phyloP scores from a whole-genome alignment of 495 filamentous ascomycete species.

The Daldinia grandis region DNA sequence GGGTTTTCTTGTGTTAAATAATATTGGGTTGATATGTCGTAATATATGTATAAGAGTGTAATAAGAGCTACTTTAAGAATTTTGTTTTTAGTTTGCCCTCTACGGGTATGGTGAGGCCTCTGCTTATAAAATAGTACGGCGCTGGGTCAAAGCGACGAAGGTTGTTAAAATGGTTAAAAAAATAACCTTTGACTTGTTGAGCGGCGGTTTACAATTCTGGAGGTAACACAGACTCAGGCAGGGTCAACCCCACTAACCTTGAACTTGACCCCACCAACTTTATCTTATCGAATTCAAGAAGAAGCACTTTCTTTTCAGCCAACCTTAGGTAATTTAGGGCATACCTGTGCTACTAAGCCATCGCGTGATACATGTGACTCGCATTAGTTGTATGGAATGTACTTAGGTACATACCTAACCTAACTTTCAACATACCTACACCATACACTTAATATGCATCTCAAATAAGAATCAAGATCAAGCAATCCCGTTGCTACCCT shows the following conservation, averaged over 20 bases:
- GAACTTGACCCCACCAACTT: neutral
- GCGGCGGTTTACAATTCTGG: too few relatives aligned
- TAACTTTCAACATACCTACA: too few relatives aligned
- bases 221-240: too few relatives aligned
- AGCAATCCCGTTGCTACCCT: slow-evolving; percentile 25
- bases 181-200: neutral
- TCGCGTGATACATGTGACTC: neutral
- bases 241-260: too few relatives aligned
- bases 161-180: neutral
- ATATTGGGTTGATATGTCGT: neutral
- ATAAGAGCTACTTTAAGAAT: neutral
- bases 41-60: neutral
- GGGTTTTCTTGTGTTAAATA: neutral
- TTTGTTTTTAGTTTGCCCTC: neutral
- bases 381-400: neutral
- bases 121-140: neutral
- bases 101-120: neutral
- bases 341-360: neutral
- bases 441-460: too few relatives aligned
- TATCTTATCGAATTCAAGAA: neutral
- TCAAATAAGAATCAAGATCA: slow-evolving; percentile 9
- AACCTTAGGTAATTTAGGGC: neutral
- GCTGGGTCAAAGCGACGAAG: neutral
- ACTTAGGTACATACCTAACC: too few relatives aligned
- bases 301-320: neutral